Evolutionary conservation across 306 rosid genomes (phyloP), one percentile per base, ranked within the genome.

Genomic region (Abrus pulchellus): DNA sequence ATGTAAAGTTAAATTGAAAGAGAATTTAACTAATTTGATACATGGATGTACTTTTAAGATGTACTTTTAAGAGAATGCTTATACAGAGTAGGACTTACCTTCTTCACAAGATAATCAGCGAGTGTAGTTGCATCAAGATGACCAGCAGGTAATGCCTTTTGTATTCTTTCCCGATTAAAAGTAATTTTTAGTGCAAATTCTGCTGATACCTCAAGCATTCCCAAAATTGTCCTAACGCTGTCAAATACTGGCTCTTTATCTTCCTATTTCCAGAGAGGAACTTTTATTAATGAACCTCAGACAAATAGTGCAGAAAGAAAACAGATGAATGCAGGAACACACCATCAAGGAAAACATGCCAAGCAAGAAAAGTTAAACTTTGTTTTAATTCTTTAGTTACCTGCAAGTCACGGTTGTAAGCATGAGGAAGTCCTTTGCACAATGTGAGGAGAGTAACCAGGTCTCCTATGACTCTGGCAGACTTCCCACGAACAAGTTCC

Each of bases 401-500:
- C 97, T 95, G 99, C 88, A 95, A 86, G 86, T 95, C 98, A 67
- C 99, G 98, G 82, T 95, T 95, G 81, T 95, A 95, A 56, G 98
- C 98, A 44, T 93, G 97, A 72, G 99, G 98, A 74, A 95, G 98
- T 49, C 99, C 99, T 90, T 95, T 95, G 90, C 99, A 95, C 79
- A 95, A 59, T 12, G 95, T 90, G 75, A 95, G 93, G 79, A 94
- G 93, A 5, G 99, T 93, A 73, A 93, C 92, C 82, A 95, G 85
- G 80, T 89, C 97, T 61, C 99, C 98, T 27, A 95, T 88, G 56
- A 92, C 92, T 83, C 99, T 90, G 38, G 96, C 98, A 72, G 98
- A 93, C 85, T 95, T 95, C 63, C 98, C 98, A 56, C 99, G 99
- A 55, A 95, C 98, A 74, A 95, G 99, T 85, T 93, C 99, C 99